Percentiles rank a stretch among this genome's conserved stretches.
Evolutionary conservation across 2,329 filamentous ascomycete genomes (phyloP).

Genomic region (Sclerotinia spermophila): DNA sequence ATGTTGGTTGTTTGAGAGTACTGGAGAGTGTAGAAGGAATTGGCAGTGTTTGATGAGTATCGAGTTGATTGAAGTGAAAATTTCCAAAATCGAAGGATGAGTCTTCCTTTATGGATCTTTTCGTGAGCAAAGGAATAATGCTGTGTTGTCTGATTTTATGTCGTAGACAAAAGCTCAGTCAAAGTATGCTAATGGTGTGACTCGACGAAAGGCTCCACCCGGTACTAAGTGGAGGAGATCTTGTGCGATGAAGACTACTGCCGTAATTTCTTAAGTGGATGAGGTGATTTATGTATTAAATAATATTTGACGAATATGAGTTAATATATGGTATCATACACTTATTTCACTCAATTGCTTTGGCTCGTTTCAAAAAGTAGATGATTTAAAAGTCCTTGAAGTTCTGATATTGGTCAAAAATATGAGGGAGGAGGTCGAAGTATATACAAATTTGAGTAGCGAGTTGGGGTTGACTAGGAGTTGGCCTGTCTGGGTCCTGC

Average conservation of each 20-base stretch:
- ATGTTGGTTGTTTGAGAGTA: slow-evolving; percentile 19
- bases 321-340: slow-evolving; percentile 22
- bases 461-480: slow-evolving; percentile 22
- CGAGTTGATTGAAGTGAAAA: slow-evolving; percentile 9
- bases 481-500: slow-evolving; percentile 25
- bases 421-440: slow-evolving; percentile 23
- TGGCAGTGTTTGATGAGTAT: slow-evolving; percentile 12
- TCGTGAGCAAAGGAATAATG: slow-evolving; percentile 13
- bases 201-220: slow-evolving; percentile 32
- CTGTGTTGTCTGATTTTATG: slow-evolving; percentile 22
- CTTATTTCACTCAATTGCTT: slow-evolving; percentile 13
- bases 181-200: slow-evolving; percentile 33
- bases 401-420: slow-evolving; percentile 7
- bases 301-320: slow-evolving; percentile 20
- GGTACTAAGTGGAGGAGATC: slow-evolving; percentile 23
- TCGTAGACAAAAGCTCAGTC: slow-evolving; percentile 20
- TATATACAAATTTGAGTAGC: slow-evolving; percentile 26
- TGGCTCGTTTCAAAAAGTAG: slow-evolving; percentile 4
- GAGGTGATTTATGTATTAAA: slow-evolving; percentile 23
- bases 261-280: slow-evolving; percentile 23
- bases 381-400: neutral
- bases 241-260: slow-evolving; percentile 25
- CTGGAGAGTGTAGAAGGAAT: slow-evolving; percentile 4
- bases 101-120: slow-evolving; percentile 18
- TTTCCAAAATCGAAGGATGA: slow-evolving; percentile 10